These are phyloP conservation scores for Lachancea sp. DNA, from an alignment of 805 yeast species.

Conservation along the genomic window DNA sequence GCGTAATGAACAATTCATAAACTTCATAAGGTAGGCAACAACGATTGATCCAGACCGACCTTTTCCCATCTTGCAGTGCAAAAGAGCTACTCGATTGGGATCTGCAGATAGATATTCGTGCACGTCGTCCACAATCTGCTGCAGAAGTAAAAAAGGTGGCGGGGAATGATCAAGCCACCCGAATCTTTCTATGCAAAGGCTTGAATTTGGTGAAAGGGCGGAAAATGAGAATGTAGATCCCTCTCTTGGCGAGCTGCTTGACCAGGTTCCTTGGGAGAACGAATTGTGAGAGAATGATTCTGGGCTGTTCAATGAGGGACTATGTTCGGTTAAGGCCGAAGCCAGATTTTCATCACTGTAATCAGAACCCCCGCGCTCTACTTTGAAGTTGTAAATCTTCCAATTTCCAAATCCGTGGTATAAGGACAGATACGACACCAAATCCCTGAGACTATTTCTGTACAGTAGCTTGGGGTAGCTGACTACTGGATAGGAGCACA, in stretches of 20 bases:
- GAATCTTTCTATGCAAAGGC: neutral
- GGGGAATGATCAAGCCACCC: conserved; percentile 79
- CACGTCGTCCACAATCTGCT: conserved; percentile 41
- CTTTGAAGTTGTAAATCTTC: conserved; percentile 69
- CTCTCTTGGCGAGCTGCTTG: neutral
- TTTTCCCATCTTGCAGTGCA: conserved; percentile 89
- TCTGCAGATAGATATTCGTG: conserved; percentile 34
- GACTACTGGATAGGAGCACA: conserved; percentile 68
- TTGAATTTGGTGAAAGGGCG: neutral
- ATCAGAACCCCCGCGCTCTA: conserved; percentile 43
- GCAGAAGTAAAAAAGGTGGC: conserved; percentile 53
- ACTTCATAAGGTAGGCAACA: conserved; percentile 62
- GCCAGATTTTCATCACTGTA: conserved; percentile 23
- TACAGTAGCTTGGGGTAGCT: conserved; percentile 38
- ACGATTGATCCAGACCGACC: conserved; percentile 81
- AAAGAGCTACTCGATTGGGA: conserved; percentile 47
- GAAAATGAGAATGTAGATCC: neutral
- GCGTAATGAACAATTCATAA: conserved; percentile 33
- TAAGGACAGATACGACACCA: conserved; percentile 42
- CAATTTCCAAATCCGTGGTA: conserved; percentile 49
- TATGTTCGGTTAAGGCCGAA: neutral
- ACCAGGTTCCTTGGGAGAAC: neutral
- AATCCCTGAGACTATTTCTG: conserved; percentile 46
- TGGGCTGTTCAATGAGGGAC: neutral
- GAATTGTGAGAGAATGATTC: neutral